Evolutionary conservation across 2,329 filamentous ascomycete species (phyloP).

Genomic region (Aureobasidium sp.): DNA sequence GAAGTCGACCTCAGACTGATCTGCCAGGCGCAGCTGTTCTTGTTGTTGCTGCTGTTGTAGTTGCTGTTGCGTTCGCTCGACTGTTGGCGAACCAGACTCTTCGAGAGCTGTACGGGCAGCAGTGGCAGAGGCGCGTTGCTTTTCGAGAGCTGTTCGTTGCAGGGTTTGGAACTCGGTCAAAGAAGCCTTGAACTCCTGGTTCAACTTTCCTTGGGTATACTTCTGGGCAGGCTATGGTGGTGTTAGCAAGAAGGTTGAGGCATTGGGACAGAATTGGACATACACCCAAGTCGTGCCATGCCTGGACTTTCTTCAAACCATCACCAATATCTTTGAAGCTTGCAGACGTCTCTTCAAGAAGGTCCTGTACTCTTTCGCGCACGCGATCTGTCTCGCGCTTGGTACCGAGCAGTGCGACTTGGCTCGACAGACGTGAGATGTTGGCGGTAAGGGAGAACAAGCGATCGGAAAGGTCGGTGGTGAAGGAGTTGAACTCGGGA

Average conservation of each 20-base stretch:
- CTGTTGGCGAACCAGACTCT: conserved; percentile 34
- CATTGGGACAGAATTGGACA: conserved; percentile 24
- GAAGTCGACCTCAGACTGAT: conserved; percentile 94
- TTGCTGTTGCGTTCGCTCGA: conserved; percentile 45
- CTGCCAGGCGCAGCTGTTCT: conserved; percentile 71
- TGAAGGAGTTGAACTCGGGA: conserved; percentile 80
- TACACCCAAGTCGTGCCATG: conserved; percentile 65
- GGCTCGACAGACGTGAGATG: conserved; percentile 75
- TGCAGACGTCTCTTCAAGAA: conserved; percentile 77
- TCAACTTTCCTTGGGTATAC: conserved; percentile 92
- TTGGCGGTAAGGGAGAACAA: conserved; percentile 85
- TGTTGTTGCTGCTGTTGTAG: conserved; percentile 49
- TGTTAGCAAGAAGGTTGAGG: conserved; percentile 15
- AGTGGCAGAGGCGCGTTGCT: conserved; percentile 77
- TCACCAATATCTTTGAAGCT: conserved; percentile 90
- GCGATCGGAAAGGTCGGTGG: conserved; percentile 76
- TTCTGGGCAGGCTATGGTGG: conserved; percentile 73
- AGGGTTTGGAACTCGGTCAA: conserved; percentile 86
- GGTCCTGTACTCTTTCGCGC: conserved; percentile 79
- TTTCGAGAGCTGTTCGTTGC: conserved; percentile 86
- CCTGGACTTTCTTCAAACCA: conserved; percentile 84
- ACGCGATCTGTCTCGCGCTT: conserved; percentile 86
- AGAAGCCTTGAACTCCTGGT: conserved; percentile 83
- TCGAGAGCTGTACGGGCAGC: conserved; percentile 78
- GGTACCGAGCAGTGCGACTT: conserved; percentile 80